These are phyloP conservation scores for Dacryopinax primogenitus DNA, from an alignment of 768 basidiomycete genomes.

Conservation along the genomic window DNA sequence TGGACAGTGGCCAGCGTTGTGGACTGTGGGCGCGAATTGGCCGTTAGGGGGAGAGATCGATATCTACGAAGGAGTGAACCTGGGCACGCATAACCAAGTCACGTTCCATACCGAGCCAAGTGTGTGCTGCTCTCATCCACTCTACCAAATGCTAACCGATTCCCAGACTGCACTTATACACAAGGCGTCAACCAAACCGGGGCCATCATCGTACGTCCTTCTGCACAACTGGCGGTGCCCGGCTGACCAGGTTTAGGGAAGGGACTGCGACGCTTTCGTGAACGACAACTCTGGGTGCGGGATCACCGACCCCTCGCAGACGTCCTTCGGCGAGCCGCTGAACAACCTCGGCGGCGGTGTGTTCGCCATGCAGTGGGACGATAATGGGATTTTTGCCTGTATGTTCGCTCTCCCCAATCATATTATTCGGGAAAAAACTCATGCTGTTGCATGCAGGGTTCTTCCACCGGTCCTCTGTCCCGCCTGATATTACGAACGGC, in stretches of 20 bases:
- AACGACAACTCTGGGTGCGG: slow-evolving; percentile 62
- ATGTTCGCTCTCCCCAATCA: slow-evolving; percentile 25
- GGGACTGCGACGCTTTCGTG: slow-evolving; percentile 30
- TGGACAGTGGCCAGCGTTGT: slow-evolving; percentile 79
- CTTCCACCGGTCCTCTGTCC: slow-evolving; percentile 67
- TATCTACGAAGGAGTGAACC: slow-evolving; percentile 74
- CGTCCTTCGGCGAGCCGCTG: slow-evolving; percentile 74
- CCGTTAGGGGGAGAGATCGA: slow-evolving; percentile 54
- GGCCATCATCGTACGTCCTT: slow-evolving; percentile 43
- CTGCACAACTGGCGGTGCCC: too few relatives aligned
- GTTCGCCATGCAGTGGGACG: slow-evolving; percentile 84
- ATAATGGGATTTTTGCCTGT: slow-evolving; percentile 63
- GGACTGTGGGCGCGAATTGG: slow-evolving; percentile 31
- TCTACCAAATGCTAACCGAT: background rate
- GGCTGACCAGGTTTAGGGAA: slow-evolving; percentile 37
- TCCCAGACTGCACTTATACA: slow-evolving; percentile 46
- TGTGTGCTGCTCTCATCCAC: slow-evolving; percentile 41
- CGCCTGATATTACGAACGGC: slow-evolving; percentile 48
- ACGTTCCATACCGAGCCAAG: slow-evolving; percentile 48
- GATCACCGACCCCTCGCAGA: slow-evolving; percentile 62
- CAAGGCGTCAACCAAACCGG: slow-evolving; percentile 48
- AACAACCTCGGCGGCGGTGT: slow-evolving; percentile 71
- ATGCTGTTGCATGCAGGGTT: slow-evolving; percentile 40
- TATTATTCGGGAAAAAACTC: background rate
- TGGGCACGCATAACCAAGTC: slow-evolving; percentile 72